Evolutionary conservation across 2,329 filamentous ascomycete genomes (phyloP), one percentile per base, ranked within the genome.

Genomic region (Microdochium nivale): DNA sequence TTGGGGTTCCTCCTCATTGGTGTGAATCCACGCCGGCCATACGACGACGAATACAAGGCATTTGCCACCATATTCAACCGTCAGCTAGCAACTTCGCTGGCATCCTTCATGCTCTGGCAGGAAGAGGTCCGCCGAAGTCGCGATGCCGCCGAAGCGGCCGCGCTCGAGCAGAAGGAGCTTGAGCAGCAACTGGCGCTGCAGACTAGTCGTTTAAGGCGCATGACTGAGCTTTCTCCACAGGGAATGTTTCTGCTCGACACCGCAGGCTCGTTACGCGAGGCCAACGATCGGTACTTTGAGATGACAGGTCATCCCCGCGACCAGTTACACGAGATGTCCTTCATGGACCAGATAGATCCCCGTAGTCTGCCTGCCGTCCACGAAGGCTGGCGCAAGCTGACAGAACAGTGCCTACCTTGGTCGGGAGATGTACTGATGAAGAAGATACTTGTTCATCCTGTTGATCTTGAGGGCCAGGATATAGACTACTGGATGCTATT

Each of bases 71-170:
- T 69, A 49, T 56, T 73, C 0, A 70, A 68, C 47, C 60, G 67
- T 13, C 84, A 68, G 60, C 66, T 86, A 2, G 80, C 78, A 0
- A 84, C 81, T 0, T 84, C 81, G 0, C 65, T 86, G 23, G 82
- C 83, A 2, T 84, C 81, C 0, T 79, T 83, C 0, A 81, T 85
- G 0, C 67, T 86, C 0, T 84, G 84, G 49, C 81, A 84, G 60
- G 81, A 84, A 53, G 83, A 86, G 56, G 82, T 84, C 7, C 70
- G 76, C 19, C 70, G 79, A 49, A 78, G 60, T 5, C 54, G 63
- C 2, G 64, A 70, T 25, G 65, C 63, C 0, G 67, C 62, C 2
- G 67, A 69, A 48, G 61, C 65, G 0, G 67, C 66, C 0, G 65
- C 65, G 1, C 37, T 69, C 2, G 63, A 69, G 25, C 62, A 64